phyloP scores from a whole-genome alignment of 169 alveolate species.

The Amoebophrya sp. region DNA sequence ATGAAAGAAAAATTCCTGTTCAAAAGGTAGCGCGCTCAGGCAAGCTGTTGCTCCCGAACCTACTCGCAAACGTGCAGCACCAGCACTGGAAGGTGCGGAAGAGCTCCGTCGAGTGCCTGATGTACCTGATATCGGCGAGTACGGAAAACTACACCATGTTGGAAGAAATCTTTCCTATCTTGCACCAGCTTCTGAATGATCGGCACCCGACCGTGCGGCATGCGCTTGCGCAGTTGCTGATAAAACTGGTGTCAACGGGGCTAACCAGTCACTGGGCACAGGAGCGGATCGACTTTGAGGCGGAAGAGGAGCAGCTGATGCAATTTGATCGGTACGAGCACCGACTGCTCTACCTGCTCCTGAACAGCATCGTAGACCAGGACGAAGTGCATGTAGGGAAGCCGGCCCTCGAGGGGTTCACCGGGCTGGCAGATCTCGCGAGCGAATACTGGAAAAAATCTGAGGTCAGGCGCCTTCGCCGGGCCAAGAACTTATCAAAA shows the following conservation, averaged over 20 bases:
- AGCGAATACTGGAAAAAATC: not conserved
- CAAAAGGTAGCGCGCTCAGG: not conserved
- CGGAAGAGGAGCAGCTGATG: not conserved
- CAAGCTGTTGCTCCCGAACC: not conserved
- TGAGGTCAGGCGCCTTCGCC: not conserved
- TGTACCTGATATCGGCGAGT: not conserved
- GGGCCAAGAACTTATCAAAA: too few species aligned
- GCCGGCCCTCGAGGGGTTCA: not conserved
- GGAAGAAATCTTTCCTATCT: not conserved
- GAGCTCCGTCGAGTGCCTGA: not conserved
- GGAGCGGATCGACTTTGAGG: not conserved
- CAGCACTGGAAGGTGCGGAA: not conserved
- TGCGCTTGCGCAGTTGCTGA: not conserved
- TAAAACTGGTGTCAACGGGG: not conserved
- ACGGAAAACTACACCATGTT: not conserved
- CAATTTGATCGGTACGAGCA: not conserved
- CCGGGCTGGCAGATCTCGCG: not conserved
- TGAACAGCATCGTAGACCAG: not conserved
- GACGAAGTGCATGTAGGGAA: not conserved
- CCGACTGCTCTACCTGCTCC: not conserved
- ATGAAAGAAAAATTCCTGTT: not conserved
- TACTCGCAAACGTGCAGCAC: not conserved
- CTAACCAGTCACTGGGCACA: not conserved
- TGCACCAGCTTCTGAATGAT: not conserved
- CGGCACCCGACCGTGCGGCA: not conserved